Evolutionary conservation across 2,329 filamentous ascomycete genomes (phyloP), one percentile per base, ranked within the genome.

Genomic region (Fusarium setosum): DNA sequence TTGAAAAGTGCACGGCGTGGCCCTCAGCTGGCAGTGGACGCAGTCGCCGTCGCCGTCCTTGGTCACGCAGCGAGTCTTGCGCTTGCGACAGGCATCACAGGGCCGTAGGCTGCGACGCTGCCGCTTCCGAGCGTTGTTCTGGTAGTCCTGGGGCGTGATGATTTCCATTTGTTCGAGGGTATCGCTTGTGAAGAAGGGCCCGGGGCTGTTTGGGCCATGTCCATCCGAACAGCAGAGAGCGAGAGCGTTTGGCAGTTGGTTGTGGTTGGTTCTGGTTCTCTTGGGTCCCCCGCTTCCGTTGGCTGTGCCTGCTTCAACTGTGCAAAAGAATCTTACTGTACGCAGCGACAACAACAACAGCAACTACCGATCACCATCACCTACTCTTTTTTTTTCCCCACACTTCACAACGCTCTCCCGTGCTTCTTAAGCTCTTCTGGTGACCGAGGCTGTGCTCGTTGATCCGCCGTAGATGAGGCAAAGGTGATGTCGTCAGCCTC

Each of bases 21-120:
- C 63, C 38, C 69, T 62, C 38, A 73, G 64, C 61, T 73, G 72
- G 61, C 73, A 74, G 44, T 73, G 70, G 18, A 73, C 69, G 57
- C 73, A 74, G 41, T 71, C 64, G 11, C 64, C 59, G 15, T 74
- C 67, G 49, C 71, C 72, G n/a, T 73, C 66, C 37, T 72, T 72
- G 21, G 70, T 73, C n/a, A 76, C 72, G 61, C 74, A 76, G 47
- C 74, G 73, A 45, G 72, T 74, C 61, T 76, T 76, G 49, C 74
- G 67, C 67, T 72, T 75, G 31, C 74, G 74, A 38, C 74, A 76
- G 45, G 74, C 71, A 34, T 76, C 74, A 61, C 74, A 76, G 26
- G 74, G 74, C 20, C 74, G 67, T 11, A 67, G 61, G 38, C 68
- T 73, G 42, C 73, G 72, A 18, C 72, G 69, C 52, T 69, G 73